A percentile compares a stretch with the other conserved stretches of the same genome.
Conservation (phyloP, 495 filamentous ascomycete genomes). For the Aspergillus ostianus region DNA sequence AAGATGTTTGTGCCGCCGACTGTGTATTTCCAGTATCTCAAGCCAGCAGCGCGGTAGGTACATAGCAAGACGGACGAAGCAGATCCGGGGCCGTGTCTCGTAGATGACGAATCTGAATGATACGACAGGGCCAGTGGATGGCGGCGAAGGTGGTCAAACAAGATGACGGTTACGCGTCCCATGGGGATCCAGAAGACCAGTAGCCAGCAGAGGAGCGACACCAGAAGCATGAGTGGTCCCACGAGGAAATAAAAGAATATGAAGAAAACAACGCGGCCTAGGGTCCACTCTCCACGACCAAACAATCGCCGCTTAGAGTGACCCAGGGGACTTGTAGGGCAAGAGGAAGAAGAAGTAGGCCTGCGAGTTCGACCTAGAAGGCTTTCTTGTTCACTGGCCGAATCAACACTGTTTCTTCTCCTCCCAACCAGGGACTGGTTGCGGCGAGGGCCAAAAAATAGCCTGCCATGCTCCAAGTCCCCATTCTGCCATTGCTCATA, state of each 20-base stretch:
- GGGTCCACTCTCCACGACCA: constrained; percentile 92
- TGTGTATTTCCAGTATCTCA: constrained; percentile 99
- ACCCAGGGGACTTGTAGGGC: constrained; percentile 36
- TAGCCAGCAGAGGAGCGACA: constrained; percentile 89
- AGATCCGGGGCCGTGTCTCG: constrained; percentile 62
- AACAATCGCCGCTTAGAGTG: constrained; percentile 87
- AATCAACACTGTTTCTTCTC: constrained; percentile 84
- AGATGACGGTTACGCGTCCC: constrained; percentile 88
- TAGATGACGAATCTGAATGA: constrained; percentile 77
- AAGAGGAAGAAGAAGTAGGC: constrained; percentile 30
- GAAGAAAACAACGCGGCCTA: constrained; percentile 94
- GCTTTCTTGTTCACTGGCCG: constrained; percentile 82
- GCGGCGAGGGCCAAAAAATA: constrained; percentile 90
- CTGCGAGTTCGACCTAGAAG: constrained; percentile 70
- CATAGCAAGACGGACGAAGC: constrained; percentile 90
- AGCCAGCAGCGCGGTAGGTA: constrained; percentile 92
- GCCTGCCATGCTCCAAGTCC: constrained; percentile 88
- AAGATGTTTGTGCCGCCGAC: constrained; percentile 98
- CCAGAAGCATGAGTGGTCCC: constrained; percentile 81
- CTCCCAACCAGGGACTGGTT: constrained; percentile 82
- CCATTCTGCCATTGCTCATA: constrained; percentile 99
- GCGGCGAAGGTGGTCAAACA: constrained; percentile 87
- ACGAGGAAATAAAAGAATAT: constrained; percentile 93
- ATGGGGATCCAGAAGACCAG: constrained; percentile 98
- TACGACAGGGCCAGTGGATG: constrained; percentile 93